Evolutionary conservation across 2,329 filamentous ascomycete species (phyloP), one percentile per base, ranked within the genome.

Genomic region (Talaromyces funiculosus): DNA sequence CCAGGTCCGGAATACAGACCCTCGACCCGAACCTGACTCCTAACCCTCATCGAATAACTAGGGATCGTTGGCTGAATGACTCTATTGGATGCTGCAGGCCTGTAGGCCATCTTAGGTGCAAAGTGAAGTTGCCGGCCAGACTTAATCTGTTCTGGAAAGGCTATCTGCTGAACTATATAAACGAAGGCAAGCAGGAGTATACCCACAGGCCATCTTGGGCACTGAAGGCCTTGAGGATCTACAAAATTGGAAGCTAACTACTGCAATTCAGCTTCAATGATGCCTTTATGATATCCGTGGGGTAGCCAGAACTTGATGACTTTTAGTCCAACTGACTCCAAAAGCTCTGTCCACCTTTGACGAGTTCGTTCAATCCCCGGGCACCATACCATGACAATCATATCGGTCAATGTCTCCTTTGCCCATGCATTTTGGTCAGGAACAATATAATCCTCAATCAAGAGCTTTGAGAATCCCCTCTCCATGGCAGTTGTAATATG

Each of bases 361-460:
- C 47, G 42, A 18, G 54, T 61, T n/a, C 54, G 42, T 37, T 61
- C 29, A 4, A 45, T 20, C 22, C 49, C 49, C 18, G 31, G 42
- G 35, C 42, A 42, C 38, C 37, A 51, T 16, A 37, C 37, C 54
- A 61, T 61, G 22, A 61, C 56, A n/a, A 37, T 26, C 31, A 67
- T 73, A 26, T 71, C 65, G 1, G 68, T 73, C 3, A 69, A 69
- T 3, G 43, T 60, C 18, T 43, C 33, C 26, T 45, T 26, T 22
- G 64, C 72, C 18, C 70, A 64, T 1, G 68, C 72, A 3, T 69
- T 70, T 3, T 43, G 60, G 33, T 75, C 64, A 4, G 77, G 75
- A 0, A 80, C 47, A 4, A 79, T 74, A 37, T 76, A 70, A 29
- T 81, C 79, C 53, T 78, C 73, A 57, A 81, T 75, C 8, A 81